A percentile compares a stretch with the other conserved stretches of the same genome.
Evolutionary conservation across 305 asterid genomes (phyloP).

Genomic region (Fraxinus velutina): DNA sequence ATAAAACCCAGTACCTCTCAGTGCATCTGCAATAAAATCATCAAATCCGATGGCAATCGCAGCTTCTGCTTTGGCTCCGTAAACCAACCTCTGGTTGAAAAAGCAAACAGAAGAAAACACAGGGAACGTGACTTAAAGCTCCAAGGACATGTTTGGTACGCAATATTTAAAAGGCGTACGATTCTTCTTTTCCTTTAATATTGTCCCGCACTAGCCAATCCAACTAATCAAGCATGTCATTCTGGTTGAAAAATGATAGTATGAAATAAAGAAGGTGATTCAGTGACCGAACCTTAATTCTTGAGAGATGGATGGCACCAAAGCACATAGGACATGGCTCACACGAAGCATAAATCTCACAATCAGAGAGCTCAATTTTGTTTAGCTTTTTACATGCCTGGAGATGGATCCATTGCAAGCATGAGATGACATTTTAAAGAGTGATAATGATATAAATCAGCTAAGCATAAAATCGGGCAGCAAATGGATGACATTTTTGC

Average conservation of each 20-base stretch:
- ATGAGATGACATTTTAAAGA: neutral
- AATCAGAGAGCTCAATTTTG: slow-evolving; percentile 82
- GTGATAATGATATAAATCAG: neutral
- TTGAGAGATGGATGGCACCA: slow-evolving; percentile 93
- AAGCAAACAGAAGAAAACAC: neutral
- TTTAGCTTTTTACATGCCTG: slow-evolving; percentile 96
- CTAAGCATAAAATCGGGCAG: neutral
- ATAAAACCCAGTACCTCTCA: slow-evolving; percentile 87
- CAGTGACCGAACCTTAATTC: slow-evolving; percentile 56
- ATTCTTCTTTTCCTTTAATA: neutral
- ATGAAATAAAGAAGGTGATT: neutral
- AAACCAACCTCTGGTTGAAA: slow-evolving; percentile 70
- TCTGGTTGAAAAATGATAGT: neutral
- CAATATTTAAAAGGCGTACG: neutral
- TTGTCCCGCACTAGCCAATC: neutral
- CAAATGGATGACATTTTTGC: neutral
- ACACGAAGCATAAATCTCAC: slow-evolving; percentile 94
- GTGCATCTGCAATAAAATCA: slow-evolving; percentile 89
- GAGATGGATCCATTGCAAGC: slow-evolving; percentile 19
- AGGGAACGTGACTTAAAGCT: neutral
- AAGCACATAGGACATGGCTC: slow-evolving; percentile 99
- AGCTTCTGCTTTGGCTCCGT: slow-evolving; percentile 97
- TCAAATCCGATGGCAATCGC: slow-evolving; percentile 95
- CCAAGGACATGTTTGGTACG: neutral
- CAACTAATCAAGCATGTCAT: neutral